Evolutionary conservation across 2,329 filamentous ascomycete species (phyloP), one percentile per base, ranked within the genome.

Genomic region (Verticillium longisporum): DNA sequence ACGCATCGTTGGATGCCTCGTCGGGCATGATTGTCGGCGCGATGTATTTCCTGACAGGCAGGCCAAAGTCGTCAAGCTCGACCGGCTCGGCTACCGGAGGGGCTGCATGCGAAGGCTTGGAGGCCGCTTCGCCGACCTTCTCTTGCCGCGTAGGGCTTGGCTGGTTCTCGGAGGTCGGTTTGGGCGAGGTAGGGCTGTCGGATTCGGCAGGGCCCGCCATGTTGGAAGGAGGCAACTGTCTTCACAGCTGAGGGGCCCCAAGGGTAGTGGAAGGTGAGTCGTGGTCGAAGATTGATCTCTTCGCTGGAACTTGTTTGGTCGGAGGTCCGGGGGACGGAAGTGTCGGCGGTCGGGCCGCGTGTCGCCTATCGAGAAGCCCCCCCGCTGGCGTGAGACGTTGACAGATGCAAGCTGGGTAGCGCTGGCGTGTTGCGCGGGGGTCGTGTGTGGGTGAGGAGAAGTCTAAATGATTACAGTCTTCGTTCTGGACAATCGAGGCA

Each of bases 11-110:
- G 41, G 57, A 58, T 55, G 54, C 4, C 18, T 53, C n/a, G 3
- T 53, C 45, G 18, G 60, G 38, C 57, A 53, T 56, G n/a, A 59
- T 57, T 11, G 63, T 56, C 36, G 75, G 72, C 60, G 71, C 74
- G 68, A 72, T 68, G 68, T 72, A 80, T 67, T 79, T 83, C 70
- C 78, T 80, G 64, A 88, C 81, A 18, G 88, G 88, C 65, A 91
- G 75, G 58, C 88, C 88, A 71, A 91, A 91, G 66, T 91, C 88
- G 72, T 91, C 88, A 62, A 86, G 75, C 68, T 88, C 84, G 57
- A 69, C 72, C 61, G 66, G 69, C 63, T 68, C 69, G 63, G 69
- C 66, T 64, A 70, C 67, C 69, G 71, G 73, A 65, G 55, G 65
- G 21, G 45, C n/a, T 53, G 45, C 18, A 18, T 53, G n/a, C 61